phyloP scores from a whole-genome alignment of 2,329 filamentous ascomycete species.

The Sporothrix curviconia region DNA sequence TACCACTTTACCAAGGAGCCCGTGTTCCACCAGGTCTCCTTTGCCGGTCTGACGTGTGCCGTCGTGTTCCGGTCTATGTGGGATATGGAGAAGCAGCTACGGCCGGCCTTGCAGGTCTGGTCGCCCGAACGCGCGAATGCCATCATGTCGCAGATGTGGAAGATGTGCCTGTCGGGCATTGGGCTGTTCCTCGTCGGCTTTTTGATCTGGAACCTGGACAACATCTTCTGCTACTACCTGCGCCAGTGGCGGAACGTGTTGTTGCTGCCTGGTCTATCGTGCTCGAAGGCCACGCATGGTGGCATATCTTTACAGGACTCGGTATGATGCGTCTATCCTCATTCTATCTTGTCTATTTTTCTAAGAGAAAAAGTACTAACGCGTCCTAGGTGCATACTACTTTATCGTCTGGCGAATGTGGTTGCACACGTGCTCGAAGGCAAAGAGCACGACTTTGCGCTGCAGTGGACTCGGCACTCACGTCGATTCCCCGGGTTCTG shows the following conservation, averaged over 20 bases:
- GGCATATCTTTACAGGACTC: constrained; percentile 74
- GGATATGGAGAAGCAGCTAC: constrained; percentile 54
- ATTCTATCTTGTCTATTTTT: background rate
- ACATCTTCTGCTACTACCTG: constrained; percentile 62
- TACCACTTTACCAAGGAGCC: constrained; percentile 81
- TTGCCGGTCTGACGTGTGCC: constrained; percentile 62
- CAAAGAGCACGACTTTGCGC: constrained; percentile 61
- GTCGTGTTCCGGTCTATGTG: constrained; percentile 69
- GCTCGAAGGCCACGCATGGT: constrained; percentile 52
- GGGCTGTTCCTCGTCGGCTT: constrained; percentile 69
- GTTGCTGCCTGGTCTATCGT: constrained; percentile 71
- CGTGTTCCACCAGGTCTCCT: constrained; percentile 74
- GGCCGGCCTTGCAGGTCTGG: constrained; percentile 40
- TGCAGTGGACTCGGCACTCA: constrained; percentile 61
- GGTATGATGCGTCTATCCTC: constrained; percentile 37
- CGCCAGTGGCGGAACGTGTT: constrained; percentile 59
- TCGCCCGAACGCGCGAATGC: constrained; percentile 43
- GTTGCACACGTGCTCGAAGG: constrained; percentile 71
- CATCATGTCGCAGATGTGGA: constrained; percentile 62
- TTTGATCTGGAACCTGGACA: constrained; percentile 72
- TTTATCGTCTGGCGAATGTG: constrained; percentile 81
- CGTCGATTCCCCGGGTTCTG: constrained; percentile 44
- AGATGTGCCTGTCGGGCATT: constrained; percentile 61
- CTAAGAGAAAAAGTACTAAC: background rate
- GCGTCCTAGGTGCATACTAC: constrained; percentile 62